Base-by-base conservation (phyloP, 306 rosid species). In the Gynostemma pentaphyllum region DNA sequence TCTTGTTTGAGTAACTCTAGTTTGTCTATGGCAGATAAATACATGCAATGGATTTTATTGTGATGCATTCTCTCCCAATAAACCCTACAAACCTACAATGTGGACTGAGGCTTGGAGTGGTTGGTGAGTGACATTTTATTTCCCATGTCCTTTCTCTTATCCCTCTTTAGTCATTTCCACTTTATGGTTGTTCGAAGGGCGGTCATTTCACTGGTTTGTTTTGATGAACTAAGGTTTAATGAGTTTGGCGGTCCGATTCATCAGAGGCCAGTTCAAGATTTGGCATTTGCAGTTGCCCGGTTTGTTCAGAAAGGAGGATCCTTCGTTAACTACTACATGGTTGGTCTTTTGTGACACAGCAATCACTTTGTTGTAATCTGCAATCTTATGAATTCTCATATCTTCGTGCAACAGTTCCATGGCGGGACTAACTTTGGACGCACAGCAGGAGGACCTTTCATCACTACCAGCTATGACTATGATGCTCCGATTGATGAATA, bases 21-120 rank as follows among this genome's bases (percentile, higher is more conserved):
- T 28, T 45, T 75, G 59, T 63, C 39, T 61, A 19, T 80, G 79
- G 62, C 82, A 94, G 99, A 94, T 94, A 69, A 88, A 94, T 80
- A 88, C 99, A 4, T 94, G 99, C 76, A 94, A 94, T 62, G 99
- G 99, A 24, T 88, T 94, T 69, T 94, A 94, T 66, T 94, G 99
- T 53, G 94, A 94, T 72, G 23, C 88, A 68, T 94, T 94, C 77
- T 41, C 94, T 69, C 95, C 99, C 64, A 94, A 94, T 70, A 89
- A 61, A 71, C 97, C 99, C 22, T 78, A 94, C 72, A 94, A 94
- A 70, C 99, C 99, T 50, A 73, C 87, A 47, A 82, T 94, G 29
- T 94, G 99, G 99, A 94, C 99, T 11, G 99, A 94, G 80, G 95
- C 99, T 65, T 94, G 99, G 99, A 94, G 89, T 75, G 99, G 99